These are phyloP conservation scores for Paecilomyces sp. DNA, from an alignment of 2,329 filamentous ascomycete species.

Conservation along the genomic window DNA sequence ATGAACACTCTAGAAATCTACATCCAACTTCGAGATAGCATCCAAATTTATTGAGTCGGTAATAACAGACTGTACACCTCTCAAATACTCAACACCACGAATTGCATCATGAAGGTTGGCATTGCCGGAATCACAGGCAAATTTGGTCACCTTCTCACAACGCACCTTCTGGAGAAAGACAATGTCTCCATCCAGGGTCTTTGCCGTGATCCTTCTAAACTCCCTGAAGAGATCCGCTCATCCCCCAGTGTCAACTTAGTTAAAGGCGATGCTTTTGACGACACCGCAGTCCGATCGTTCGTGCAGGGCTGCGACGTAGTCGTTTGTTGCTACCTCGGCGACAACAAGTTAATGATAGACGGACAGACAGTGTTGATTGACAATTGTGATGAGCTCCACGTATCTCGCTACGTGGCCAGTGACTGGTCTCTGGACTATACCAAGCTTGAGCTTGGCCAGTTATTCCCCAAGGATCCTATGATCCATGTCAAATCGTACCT, in stretches of 20 bases:
- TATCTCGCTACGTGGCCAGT: slow-evolving; percentile 34
- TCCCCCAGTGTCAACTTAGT: slow-evolving; percentile 13
- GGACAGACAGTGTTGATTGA: slow-evolving; percentile 38
- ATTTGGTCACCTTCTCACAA: slow-evolving; percentile 22
- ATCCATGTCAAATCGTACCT: slow-evolving; percentile 34
- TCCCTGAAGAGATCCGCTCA: slow-evolving; percentile 11
- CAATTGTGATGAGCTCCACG: slow-evolving; percentile 25
- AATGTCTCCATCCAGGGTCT: slow-evolving; percentile 18
- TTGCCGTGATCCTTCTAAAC: slow-evolving; percentile 19
- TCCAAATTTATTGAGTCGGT: too few species aligned
- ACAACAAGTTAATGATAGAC: slow-evolving; percentile 31
- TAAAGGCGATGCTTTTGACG: slow-evolving; percentile 19
- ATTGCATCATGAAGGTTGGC: slow-evolving; percentile 9
- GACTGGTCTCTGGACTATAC: slow-evolving; percentile 37
- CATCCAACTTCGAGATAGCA: background rate
- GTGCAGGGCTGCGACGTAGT: slow-evolving; percentile 26
- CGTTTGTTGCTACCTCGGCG: slow-evolving; percentile 36
- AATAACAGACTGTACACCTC: too few species aligned
- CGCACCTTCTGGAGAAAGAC: slow-evolving; percentile 18
- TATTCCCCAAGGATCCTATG: slow-evolving; percentile 34
- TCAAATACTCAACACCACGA: background rate
- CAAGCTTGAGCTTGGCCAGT: slow-evolving; percentile 29
- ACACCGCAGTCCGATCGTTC: slow-evolving; percentile 16
- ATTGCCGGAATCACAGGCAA: slow-evolving; percentile 29
- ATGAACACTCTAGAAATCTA: background rate